Evolutionary conservation across 805 yeast species (phyloP).

Genomic region (Sugiyamaella marilandica): DNA sequence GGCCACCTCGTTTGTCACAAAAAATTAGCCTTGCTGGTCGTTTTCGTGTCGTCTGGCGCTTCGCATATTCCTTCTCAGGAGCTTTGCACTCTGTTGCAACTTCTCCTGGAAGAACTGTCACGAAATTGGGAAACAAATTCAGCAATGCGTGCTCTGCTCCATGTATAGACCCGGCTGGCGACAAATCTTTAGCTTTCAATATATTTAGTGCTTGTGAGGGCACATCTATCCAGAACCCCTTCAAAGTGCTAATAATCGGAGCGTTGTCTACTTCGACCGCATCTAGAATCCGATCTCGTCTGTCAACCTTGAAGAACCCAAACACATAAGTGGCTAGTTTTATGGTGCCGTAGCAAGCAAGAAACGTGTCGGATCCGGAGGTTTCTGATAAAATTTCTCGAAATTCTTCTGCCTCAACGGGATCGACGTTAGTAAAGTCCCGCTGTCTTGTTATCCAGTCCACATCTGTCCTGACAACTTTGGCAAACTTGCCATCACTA

Average conservation of each 20-base stretch:
- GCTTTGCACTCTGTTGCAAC: constrained; percentile 93
- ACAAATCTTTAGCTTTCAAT: constrained; percentile 53
- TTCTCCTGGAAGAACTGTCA: constrained; percentile 63
- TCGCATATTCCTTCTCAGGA: constrained; percentile 91
- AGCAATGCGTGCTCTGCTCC: constrained; percentile 91
- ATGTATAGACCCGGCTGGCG: constrained; percentile 88
- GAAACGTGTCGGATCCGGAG: background rate
- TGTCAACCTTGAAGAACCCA: constrained; percentile 87
- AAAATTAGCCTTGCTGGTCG: constrained; percentile 87
- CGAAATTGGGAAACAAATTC: constrained; percentile 67
- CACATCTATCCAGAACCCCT: constrained; percentile 91
- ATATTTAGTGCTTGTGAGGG: constrained; percentile 60
- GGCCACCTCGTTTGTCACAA: constrained; percentile 78
- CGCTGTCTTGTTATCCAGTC: constrained; percentile 92
- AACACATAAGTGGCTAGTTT: constrained; percentile 72
- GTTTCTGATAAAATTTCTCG: constrained; percentile 5
- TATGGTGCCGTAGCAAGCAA: constrained; percentile 63
- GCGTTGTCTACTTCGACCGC: constrained; percentile 91
- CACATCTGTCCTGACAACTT: constrained; percentile 81
- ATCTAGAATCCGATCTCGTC: constrained; percentile 74
- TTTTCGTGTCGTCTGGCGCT: constrained; percentile 59
- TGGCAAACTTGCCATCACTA: constrained; percentile 71
- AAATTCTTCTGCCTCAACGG: constrained; percentile 38
- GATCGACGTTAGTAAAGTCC: constrained; percentile 92
- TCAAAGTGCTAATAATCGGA: constrained; percentile 61